Conservation (phyloP, 2,329 filamentous ascomycete species). For the Exophiala calicioides region DNA sequence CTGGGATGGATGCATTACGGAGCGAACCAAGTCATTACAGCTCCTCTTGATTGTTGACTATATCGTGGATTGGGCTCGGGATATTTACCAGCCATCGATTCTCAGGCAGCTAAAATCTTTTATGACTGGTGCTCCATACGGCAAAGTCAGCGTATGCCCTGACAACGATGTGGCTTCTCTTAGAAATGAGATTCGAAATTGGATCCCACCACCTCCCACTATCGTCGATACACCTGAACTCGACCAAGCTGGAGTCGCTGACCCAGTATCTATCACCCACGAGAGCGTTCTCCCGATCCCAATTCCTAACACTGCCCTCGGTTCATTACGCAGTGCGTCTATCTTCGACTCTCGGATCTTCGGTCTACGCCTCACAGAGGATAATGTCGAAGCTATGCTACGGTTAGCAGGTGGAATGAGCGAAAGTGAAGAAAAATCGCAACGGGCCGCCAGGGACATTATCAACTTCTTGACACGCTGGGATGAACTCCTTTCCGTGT, state of each 20-base stretch:
- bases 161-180: background rate
- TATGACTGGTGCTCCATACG: background rate
- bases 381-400: no score
- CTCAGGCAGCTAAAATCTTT: background rate
- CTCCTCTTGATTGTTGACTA: conserved; percentile 1
- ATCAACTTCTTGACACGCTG: no score
- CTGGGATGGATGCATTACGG: background rate
- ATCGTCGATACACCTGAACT: background rate
- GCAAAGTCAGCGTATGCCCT: background rate
- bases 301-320: no score
- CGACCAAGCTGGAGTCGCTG: background rate
- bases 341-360: no score
- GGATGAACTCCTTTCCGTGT: no score
- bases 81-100: background rate
- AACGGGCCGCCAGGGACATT: no score
- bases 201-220: background rate
- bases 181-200: background rate
- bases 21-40: background rate
- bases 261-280: background rate
- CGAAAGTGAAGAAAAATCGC: no score
- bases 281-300: background rate
- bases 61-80: conserved; percentile 4
- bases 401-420: no score
- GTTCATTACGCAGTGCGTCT: no score
- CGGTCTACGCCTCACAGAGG: no score